Conservation (phyloP, 179 eudicot genomes). For the Beta macrorhiza region DNA sequence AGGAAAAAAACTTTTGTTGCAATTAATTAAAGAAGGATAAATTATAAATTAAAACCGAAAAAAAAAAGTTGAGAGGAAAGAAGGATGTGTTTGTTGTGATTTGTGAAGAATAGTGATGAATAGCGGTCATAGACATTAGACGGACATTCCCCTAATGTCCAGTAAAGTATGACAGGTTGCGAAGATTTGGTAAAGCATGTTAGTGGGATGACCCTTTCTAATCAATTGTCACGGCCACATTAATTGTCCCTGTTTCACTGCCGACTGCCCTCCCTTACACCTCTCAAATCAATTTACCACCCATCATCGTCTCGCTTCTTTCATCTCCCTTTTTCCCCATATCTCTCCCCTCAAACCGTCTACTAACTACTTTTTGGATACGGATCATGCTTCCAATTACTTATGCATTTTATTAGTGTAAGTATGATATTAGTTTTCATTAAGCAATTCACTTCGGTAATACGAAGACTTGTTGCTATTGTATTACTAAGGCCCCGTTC, state of each 20-base stretch:
- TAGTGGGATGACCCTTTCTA: not conserved
- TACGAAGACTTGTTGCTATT: no score
- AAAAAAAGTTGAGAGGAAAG: not conserved
- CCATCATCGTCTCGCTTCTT: not conserved
- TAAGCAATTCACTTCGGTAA: no score
- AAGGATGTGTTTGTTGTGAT: not conserved
- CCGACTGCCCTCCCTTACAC: not conserved
- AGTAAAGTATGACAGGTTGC: slow-evolving; percentile 19
- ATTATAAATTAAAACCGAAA: no score
- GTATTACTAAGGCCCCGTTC: no score
- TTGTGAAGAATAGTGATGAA: not conserved
- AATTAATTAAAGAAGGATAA: no score
- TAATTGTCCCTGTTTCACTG: slow-evolving; percentile 20
- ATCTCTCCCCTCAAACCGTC: no score
- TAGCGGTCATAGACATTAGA: not conserved
- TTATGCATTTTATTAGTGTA: no score
- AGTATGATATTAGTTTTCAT: no score
- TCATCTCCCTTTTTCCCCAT: not conserved
- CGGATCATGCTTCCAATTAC: no score
- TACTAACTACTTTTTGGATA: no score
- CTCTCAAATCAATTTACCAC: not conserved
- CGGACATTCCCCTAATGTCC: slow-evolving; percentile 25
- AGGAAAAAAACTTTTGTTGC: no score
- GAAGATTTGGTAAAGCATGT: not conserved
- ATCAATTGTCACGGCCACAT: slow-evolving; percentile 14